Base-by-base conservation (phyloP, 805 yeast species). In the Jamesozyma piceae region DNA sequence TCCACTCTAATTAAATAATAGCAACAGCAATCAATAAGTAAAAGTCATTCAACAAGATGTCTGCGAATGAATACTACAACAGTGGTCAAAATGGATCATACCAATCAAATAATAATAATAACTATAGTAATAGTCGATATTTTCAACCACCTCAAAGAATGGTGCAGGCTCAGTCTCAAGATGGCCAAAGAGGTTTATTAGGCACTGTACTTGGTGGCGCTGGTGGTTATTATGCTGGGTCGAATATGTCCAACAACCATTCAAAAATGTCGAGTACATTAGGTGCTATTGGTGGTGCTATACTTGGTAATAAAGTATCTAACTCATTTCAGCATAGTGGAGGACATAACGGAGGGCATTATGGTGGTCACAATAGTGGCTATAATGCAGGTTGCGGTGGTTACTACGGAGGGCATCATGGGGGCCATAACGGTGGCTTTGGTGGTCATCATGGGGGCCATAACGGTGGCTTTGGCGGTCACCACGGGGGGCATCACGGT, bases 211-310 rank as follows among this genome's bases (percentile, higher is more conserved):
- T 65, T 14, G 79, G 80, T 52, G 78, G 74, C 48, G 68, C 69
- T 43, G 74, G 72, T 35, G 78, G 78, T 57, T 78, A 75, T 17
- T 66, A 58, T 49, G 77, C 72, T 52, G 78, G 78, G 48, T 60
- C 68, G 22, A 67, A 71, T 48, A 64, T 44, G 11, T 40, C 49
- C 14, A 41, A 39, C 22, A 39, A 49, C 10, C 65, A 61, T 39
- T 52, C 60, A 8, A 58, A 56, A 17, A 46, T 74, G 19, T 73
- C 75, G 39, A 70, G 71, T 38, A 58, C 73, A 43, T 68, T 67
- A 26, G 82, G 81, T 58, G 79, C 75, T 34, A 45, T 76, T 46
- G 72, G 66, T 26, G 81, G 81, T 58, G 80, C 79, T 8, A 49
- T 73, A 43, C 65, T 67, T 21, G 80, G 77, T 37, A 69, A 75